Conservation (phyloP, 371 early-diverging fungal genomes). For the Apophysomyces variabilis region DNA sequence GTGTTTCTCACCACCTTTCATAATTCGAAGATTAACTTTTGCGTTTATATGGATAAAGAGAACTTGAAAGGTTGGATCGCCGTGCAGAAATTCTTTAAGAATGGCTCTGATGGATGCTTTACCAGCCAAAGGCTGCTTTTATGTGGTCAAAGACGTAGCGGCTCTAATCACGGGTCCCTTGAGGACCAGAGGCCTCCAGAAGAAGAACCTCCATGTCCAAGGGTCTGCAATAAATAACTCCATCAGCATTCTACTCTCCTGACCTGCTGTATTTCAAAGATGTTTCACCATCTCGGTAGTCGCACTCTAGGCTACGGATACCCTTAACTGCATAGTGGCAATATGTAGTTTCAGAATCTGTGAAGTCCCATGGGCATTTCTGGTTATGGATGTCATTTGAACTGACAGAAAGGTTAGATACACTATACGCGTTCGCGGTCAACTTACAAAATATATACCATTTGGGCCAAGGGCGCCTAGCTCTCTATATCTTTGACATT, state of each 20-base stretch:
- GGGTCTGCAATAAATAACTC: background rate
- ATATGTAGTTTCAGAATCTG: slow-evolving; percentile 12
- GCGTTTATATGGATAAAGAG: slow-evolving; percentile 15
- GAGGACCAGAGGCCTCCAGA: slow-evolving; percentile 11
- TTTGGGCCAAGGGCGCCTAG: too few relatives aligned
- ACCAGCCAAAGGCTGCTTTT: slow-evolving; percentile 15
- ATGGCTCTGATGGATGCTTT: slow-evolving; percentile 6
- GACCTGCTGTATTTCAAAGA: background rate
- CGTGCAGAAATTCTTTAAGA: slow-evolving; percentile 11
- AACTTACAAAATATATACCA: too few relatives aligned
- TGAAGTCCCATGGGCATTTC: background rate
- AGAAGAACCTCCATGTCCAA: slow-evolving; percentile 5
- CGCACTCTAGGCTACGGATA: slow-evolving; percentile 1
- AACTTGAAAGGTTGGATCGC: background rate
- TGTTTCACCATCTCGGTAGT: slow-evolving; percentile 17
- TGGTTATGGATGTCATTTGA: slow-evolving; percentile 9
- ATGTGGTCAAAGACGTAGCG: slow-evolving; percentile 14
- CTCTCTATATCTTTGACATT: too few relatives aligned
- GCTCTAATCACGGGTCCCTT: slow-evolving; percentile 2
- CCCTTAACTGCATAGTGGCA: slow-evolving; percentile 8
- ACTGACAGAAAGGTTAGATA: background rate
- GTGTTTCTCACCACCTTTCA: background rate
- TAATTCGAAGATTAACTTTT: slow-evolving; percentile 3
- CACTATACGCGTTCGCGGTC: too few relatives aligned
- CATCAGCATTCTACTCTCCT: slow-evolving; percentile 11